A percentile compares a stretch with the other conserved stretches of the same genome.
Evolutionary conservation across 176 grass and related monocot genomes (phyloP).

Genomic region (Zizania latifolia): DNA sequence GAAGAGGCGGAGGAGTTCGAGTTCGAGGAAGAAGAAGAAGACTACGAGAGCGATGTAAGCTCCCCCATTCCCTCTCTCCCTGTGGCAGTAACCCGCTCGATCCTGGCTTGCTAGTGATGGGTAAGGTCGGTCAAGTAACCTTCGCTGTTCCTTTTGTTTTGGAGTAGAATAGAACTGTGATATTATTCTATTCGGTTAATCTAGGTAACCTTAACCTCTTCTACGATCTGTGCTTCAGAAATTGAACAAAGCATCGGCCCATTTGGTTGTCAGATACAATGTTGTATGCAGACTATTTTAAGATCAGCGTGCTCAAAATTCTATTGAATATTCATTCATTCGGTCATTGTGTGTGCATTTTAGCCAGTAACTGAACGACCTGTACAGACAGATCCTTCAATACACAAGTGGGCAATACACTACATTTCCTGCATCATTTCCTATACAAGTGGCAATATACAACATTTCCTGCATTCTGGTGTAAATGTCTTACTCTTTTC

Average conservation of each 20-base stretch:
- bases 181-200: neutral
- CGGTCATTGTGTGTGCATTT: neutral
- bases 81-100: neutral
- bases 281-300: neutral
- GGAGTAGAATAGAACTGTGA: neutral
- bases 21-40: slow-evolving; percentile 28
- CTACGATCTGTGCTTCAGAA: neutral
- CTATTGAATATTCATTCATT: neutral
- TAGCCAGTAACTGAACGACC: neutral
- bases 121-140: too few relatives aligned
- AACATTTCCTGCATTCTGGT: slow-evolving; percentile 4
- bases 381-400: neutral
- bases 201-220: neutral
- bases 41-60: slow-evolving; percentile 35
- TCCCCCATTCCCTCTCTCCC: too few relatives aligned
- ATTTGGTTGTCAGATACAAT: neutral
- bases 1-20: slow-evolving; percentile 28
- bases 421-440: neutral
- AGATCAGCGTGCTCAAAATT: neutral
- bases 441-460: neutral
- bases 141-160: neutral
- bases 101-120: neutral
- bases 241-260: neutral
- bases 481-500: slow-evolving; percentile 24
- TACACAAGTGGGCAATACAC: neutral